These are phyloP conservation scores for Atkinsonella hypoxylon DNA, from an alignment of 2,329 filamentous ascomycete species.

Conservation along the genomic window DNA sequence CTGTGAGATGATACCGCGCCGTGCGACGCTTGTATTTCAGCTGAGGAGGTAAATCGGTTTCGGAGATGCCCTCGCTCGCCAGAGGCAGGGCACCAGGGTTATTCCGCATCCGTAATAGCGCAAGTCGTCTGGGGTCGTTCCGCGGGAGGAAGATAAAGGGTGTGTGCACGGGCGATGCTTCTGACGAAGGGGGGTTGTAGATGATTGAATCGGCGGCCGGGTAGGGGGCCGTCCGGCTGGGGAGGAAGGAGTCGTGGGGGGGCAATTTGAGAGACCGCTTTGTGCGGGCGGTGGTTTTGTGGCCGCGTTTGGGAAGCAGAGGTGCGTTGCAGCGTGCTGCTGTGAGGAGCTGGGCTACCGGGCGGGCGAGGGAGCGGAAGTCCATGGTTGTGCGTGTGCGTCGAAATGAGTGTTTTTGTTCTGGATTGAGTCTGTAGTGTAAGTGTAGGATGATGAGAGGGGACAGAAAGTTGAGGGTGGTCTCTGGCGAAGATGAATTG, in stretches of 20 bases:
- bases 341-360: slow-evolving; percentile 21
- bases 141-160: slow-evolving; percentile 54
- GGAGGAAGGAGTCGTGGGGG: slow-evolving; percentile 49
- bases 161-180: slow-evolving; percentile 49
- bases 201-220: slow-evolving; percentile 31
- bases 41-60: slow-evolving; percentile 21
- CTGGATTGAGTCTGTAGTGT: background rate
- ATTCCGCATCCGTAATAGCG: slow-evolving; percentile 33
- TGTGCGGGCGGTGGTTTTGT: slow-evolving; percentile 41
- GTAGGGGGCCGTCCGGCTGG: slow-evolving; percentile 19
- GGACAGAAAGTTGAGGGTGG: no score
- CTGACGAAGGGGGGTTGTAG: slow-evolving; percentile 44
- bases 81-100: slow-evolving; percentile 15
- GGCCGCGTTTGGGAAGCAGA: slow-evolving; percentile 24
- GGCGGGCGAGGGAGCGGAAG: slow-evolving; percentile 22
- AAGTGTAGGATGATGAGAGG: background rate
- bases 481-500: background rate
- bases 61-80: slow-evolving; percentile 5
- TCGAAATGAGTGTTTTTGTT: background rate
- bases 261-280: slow-evolving; percentile 47
- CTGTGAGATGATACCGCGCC: slow-evolving; percentile 39
- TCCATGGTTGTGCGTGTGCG: slow-evolving; percentile 18
- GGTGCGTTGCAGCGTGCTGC: slow-evolving; percentile 12
- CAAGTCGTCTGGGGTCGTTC: slow-evolving; percentile 39
- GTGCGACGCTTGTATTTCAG: slow-evolving; percentile 23